Conservation (phyloP, 208 protist genomes). For the Leishmania mexicana region DNA sequence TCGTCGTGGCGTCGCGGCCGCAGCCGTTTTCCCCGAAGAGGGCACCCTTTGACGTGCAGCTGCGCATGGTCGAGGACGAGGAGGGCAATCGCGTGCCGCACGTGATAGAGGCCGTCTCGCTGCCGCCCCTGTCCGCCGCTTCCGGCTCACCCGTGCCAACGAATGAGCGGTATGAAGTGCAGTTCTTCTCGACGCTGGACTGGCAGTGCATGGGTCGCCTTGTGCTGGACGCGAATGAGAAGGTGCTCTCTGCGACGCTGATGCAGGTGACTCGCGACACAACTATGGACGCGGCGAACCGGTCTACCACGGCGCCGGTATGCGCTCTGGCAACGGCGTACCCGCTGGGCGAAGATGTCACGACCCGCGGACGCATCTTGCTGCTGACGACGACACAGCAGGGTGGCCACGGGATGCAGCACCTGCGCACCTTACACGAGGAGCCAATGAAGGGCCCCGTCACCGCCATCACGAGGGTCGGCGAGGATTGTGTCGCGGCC, state of each 20-base stretch:
- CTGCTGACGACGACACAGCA: conserved; percentile 49
- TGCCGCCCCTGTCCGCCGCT: conserved; percentile 43
- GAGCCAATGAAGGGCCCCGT: conserved; percentile 82
- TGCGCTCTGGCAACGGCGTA: conserved; percentile 86
- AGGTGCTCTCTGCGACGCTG: conserved; percentile 66
- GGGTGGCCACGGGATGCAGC: conserved; percentile 19
- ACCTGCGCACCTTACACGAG: conserved; percentile 63
- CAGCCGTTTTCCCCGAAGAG: conserved; percentile 66
- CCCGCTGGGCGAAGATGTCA: conserved; percentile 85
- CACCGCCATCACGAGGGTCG: conserved; percentile 60
- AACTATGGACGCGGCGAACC: conserved; percentile 32
- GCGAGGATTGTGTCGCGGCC: conserved; percentile 62
- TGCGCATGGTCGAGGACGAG: conserved; percentile 55
- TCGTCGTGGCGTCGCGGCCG: conserved; percentile 67
- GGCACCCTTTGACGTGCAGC: conserved; percentile 85
- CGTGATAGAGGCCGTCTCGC: conserved; percentile 42
- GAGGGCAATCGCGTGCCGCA: conserved; percentile 55
- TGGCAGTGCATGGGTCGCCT: conserved; percentile 51
- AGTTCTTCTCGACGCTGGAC: conserved; percentile 52
- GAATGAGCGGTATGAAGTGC: conserved; percentile 70
- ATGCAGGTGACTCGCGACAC: conserved; percentile 60
- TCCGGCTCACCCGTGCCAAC: conserved; percentile 66
- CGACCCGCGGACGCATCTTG: conserved; percentile 72
- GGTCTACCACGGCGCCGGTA: conserved; percentile 47
- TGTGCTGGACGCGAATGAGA: conserved; percentile 82